phyloP scores from a whole-genome alignment of 306 rosid genomes.

The Clitoria ternatea region DNA sequence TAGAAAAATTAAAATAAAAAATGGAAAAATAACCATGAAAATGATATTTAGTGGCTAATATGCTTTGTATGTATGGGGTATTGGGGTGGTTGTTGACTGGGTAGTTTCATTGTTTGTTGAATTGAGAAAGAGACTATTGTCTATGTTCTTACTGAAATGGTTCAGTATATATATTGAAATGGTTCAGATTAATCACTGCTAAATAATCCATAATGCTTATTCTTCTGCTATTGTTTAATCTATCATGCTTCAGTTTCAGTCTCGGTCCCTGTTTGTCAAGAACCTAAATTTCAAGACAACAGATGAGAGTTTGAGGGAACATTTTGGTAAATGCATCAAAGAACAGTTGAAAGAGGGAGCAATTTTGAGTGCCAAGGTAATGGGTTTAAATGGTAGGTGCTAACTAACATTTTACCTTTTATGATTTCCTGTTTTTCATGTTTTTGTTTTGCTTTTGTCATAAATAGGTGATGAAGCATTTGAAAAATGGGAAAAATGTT shows the following conservation, averaged over 20 bases:
- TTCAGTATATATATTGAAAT: too few relatives aligned
- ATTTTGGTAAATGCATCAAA: constrained; percentile 55
- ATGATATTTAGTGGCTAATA: too few relatives aligned
- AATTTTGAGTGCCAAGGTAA: constrained; percentile 68
- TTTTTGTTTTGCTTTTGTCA: not conserved
- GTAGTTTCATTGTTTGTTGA: too few relatives aligned
- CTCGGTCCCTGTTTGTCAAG: constrained; percentile 84
- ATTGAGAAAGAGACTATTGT: too few relatives aligned
- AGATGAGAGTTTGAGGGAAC: constrained; percentile 58
- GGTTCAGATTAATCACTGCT: not conserved
- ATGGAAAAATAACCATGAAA: too few relatives aligned
- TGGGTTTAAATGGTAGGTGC: not conserved
- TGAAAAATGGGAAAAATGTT: constrained; percentile 70
- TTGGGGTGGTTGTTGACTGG: too few relatives aligned
- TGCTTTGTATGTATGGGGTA: too few relatives aligned
- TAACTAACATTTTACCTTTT: too few relatives aligned
- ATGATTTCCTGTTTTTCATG: not conserved
- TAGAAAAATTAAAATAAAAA: too few relatives aligned
- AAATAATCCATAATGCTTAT: not conserved
- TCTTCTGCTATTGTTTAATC: not conserved
- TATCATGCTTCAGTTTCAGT: constrained; percentile 47
- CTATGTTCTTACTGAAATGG: too few relatives aligned
- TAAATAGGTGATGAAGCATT: constrained; percentile 69
- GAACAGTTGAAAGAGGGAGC: constrained; percentile 64
- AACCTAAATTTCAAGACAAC: constrained; percentile 80